Conservation (phyloP, 177 flowering plant species). For the Telopea speciosissima region DNA sequence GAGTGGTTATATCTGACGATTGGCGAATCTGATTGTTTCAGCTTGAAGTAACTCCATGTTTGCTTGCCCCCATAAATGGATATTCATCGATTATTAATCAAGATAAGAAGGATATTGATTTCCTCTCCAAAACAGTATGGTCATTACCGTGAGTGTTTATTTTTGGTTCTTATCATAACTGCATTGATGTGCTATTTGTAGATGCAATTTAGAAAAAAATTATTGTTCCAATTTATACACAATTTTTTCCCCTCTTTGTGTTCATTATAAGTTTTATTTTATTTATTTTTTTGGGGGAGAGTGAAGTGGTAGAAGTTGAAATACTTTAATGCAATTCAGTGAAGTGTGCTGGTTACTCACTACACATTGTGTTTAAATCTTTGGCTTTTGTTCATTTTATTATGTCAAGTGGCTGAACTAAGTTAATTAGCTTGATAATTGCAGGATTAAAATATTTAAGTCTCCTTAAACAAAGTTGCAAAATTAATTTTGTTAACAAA, state of each 20-base stretch:
- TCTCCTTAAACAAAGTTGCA: no score
- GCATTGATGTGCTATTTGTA: neutral
- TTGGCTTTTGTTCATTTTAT: no score
- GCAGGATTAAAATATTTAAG: no score
- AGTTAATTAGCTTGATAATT: no score
- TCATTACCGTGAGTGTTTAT: slow-evolving; percentile 65
- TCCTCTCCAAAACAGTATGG: slow-evolving; percentile 54
- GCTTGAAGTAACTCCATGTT: slow-evolving; percentile 84
- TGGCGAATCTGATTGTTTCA: slow-evolving; percentile 27
- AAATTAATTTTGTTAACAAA: no score
- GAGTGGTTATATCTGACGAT: neutral
- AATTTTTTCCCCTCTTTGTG: neutral
- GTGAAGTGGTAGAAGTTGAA: no score
- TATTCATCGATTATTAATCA: slow-evolving; percentile 17
- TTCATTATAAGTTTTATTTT: no score
- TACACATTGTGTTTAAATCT: no score
- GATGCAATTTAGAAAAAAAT: neutral
- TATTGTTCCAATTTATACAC: neutral
- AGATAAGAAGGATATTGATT: slow-evolving; percentile 22
- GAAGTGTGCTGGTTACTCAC: no score
- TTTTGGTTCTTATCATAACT: neutral
- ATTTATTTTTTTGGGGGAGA: no score
- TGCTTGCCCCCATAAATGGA: slow-evolving; percentile 58
- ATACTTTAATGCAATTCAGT: no score
- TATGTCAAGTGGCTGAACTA: no score